Conservation (phyloP, 345 rosid species). For the Lumnitzera racemosa region DNA sequence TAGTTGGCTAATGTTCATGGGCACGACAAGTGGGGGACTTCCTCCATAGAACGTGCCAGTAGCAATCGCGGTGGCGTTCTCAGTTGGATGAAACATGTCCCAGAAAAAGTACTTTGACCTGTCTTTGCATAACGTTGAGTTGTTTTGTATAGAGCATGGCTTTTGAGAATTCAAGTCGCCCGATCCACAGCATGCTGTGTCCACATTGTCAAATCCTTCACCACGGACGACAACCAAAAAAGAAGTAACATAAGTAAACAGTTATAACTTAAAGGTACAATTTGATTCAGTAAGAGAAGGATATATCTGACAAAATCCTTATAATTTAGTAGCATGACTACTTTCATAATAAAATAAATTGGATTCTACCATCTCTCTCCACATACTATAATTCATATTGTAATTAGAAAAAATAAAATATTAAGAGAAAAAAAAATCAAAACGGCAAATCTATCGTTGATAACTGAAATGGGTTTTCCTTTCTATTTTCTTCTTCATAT, state of each 20-base stretch:
- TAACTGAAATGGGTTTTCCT: too few species aligned
- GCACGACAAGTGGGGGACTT: background rate
- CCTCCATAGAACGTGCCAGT: background rate
- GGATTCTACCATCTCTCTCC: too few species aligned
- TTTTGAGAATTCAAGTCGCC: conserved; percentile 9
- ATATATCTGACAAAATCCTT: too few species aligned
- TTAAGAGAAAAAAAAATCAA: too few species aligned
- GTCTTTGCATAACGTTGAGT: conserved; percentile 8
- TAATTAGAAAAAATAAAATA: too few species aligned
- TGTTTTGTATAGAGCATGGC: background rate
- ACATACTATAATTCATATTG: too few species aligned
- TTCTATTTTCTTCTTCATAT: too few species aligned
- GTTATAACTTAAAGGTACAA: background rate
- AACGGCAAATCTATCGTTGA: too few species aligned
- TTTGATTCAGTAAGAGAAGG: background rate
- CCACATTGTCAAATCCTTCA: background rate
- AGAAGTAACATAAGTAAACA: background rate
- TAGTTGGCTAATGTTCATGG: conserved; percentile 8
- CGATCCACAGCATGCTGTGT: conserved; percentile 14
- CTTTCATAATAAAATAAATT: too few species aligned
- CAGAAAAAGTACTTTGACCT: conserved; percentile 4
- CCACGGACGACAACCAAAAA: background rate
- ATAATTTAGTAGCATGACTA: too few species aligned
- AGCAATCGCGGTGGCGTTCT: conserved; percentile 3
- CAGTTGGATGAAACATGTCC: conserved; percentile 20